Percentiles rank a stretch among this genome's conserved stretches.
Evolutionary conservation across 2,329 filamentous ascomycete species (phyloP).

Genomic region (Pseudopithomyces chartarum): DNA sequence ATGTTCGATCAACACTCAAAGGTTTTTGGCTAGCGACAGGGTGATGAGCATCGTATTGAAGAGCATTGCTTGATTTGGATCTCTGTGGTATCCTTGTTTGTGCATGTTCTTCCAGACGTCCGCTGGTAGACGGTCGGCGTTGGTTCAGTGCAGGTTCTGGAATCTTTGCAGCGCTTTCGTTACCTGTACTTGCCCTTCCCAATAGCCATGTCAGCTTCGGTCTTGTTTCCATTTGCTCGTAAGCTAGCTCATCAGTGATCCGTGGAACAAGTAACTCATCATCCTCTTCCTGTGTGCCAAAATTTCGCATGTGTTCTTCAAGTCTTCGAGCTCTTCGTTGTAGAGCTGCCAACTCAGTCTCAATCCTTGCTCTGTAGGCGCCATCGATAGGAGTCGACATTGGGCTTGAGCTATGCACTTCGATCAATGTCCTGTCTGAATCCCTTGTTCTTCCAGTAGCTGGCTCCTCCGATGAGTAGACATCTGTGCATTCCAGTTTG

Average conservation of each 20-base stretch:
- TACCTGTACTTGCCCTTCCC: constrained; percentile 18
- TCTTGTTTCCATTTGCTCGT: constrained; percentile 23
- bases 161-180: constrained; percentile 14
- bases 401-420: constrained; percentile 20
- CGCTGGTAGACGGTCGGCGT: constrained; percentile 17
- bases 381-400: constrained; percentile 16
- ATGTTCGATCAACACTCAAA: constrained; percentile 10
- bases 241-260: constrained; percentile 27
- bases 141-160: constrained; percentile 9
- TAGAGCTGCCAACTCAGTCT: constrained; percentile 23
- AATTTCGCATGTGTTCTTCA: constrained; percentile 18
- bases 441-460: constrained; percentile 14
- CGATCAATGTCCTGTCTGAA: constrained; percentile 24
- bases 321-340: constrained; percentile 24
- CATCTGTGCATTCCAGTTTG: not conserved
- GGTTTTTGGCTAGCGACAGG: not conserved
- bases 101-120: constrained; percentile 4
- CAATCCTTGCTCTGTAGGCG: constrained; percentile 22
- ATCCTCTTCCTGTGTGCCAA: constrained; percentile 13
- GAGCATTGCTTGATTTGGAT: constrained; percentile 22
- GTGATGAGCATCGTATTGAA: constrained; percentile 17
- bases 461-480: constrained; percentile 2
- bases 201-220: constrained; percentile 32
- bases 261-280: constrained; percentile 4
- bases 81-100: constrained; percentile 7